These are phyloP conservation scores for Cutaneotrichosporon mucoides DNA, from an alignment of 1,284 basidiomycete genomes.

Conservation along the genomic window DNA sequence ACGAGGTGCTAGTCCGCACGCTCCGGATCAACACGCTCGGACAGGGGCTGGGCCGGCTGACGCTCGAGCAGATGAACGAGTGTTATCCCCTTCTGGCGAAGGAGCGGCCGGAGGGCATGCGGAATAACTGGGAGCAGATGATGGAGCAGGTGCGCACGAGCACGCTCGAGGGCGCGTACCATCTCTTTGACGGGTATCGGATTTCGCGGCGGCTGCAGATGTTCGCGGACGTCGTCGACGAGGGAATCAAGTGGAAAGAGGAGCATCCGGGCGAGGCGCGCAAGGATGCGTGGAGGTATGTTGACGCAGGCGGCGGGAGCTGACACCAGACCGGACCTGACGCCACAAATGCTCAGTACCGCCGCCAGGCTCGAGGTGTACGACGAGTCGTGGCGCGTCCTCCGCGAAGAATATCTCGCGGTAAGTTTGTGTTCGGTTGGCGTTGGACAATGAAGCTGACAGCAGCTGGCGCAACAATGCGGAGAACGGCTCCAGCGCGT, in stretches of 20 bases:
- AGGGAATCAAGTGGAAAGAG: slow-evolving; percentile 27
- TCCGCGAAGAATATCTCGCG: slow-evolving; percentile 41
- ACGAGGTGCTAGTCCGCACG: slow-evolving; percentile 36
- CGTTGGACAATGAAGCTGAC: slow-evolving; percentile 1
- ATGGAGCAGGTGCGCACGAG: slow-evolving; percentile 27
- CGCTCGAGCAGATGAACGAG: slow-evolving; percentile 35
- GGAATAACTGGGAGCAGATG: slow-evolving; percentile 27
- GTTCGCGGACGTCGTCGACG: slow-evolving; percentile 36
- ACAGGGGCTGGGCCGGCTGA: slow-evolving; percentile 42
- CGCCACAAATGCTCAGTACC: slow-evolving; percentile 37
- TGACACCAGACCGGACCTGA: slow-evolving; percentile 34
- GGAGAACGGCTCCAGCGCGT: slow-evolving; percentile 32
- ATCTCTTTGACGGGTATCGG: slow-evolving; percentile 35
- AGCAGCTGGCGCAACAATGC: slow-evolving; percentile 33
- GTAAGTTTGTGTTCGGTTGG: slow-evolving; percentile 18
- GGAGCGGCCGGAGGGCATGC: slow-evolving; percentile 26
- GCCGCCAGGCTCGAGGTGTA: slow-evolving; percentile 40
- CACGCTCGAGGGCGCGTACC: slow-evolving; percentile 33
- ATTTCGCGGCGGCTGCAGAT: slow-evolving; percentile 27
- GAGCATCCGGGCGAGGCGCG: slow-evolving; percentile 14
- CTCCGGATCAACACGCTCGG: slow-evolving; percentile 38
- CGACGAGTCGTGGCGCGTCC: slow-evolving; percentile 37
- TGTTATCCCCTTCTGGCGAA: slow-evolving; percentile 37
- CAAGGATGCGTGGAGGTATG: slow-evolving; percentile 44
- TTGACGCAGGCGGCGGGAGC: background rate